Base-by-base conservation (phyloP, 2,329 filamentous ascomycete genomes). In the Parastagonospora avenae region DNA sequence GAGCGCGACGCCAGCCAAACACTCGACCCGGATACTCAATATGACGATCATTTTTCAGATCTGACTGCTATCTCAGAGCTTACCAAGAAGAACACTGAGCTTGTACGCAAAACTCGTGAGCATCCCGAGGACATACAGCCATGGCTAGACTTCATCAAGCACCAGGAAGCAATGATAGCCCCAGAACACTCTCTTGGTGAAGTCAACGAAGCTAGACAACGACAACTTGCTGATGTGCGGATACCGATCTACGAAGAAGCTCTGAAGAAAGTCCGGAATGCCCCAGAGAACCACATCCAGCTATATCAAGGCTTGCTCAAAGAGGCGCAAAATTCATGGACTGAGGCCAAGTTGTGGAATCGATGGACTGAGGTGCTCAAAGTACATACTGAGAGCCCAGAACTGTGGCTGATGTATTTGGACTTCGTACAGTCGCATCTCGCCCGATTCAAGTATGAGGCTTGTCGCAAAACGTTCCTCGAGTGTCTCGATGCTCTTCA, bases 231-330 rank as follows among this genome's bases (percentile, higher is more conserved):
- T 3, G 88, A 94, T 57, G 85, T 96, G 48, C 93, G 91, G 59
- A 76, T 96, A 2, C 85, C 88, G 2, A 84, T 96, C 54, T 90
- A 92, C 53, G 85, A 93, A 57, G 86, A 91, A 54, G 92, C 92
- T 0, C 71, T 96, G 7, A 75, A 79, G 9, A 82, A 87, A 39
- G 78, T 84, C 5, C 68, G 70, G 1, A 73, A 76, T 1, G 62
- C 76, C 31, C 55, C 67, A 14, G 42, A 72, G 14, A 80, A 81
- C 36, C 81, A 83, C 12, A 82, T 89, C 52, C 76, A 74, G 8
- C 78, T 97, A 1, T 70, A 92, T 6, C 72, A 89, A 8, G 85
- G 84, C 4, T 78, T 92, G 49, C 87, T 97, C 80, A 79, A 82
- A 7, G 89, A 95, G 69, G 91, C 90, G 0, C 72, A 79, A n/a